A percentile compares a stretch with the other conserved stretches of the same genome.
phyloP scores from a whole-genome alignment of 2,329 filamentous ascomycete species.

The Venturia aucupariae region DNA sequence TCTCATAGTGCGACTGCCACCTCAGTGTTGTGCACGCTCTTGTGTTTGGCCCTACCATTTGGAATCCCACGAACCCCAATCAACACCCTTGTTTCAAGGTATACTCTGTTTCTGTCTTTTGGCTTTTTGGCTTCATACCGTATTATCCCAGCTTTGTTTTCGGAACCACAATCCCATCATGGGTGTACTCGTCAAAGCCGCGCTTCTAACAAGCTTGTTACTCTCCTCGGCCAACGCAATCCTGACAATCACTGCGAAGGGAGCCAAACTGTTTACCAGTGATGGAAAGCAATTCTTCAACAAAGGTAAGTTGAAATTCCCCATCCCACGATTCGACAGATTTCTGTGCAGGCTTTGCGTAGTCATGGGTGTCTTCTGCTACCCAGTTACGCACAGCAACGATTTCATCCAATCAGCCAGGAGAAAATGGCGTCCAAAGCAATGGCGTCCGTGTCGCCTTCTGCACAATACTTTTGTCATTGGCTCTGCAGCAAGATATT shows the following conservation, averaged over 20 bases:
- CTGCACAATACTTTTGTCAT: neutral
- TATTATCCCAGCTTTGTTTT: neutral
- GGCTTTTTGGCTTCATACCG: neutral
- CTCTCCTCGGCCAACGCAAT: slow-evolving; percentile 36
- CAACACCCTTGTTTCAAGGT: neutral
- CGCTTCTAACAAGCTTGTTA: slow-evolving; percentile 7
- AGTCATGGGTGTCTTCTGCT: neutral
- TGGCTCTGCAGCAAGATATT: neutral
- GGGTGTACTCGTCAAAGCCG: slow-evolving; percentile 2
- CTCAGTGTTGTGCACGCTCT: neutral
- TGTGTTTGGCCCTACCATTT: neutral
- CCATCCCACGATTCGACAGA: neutral
- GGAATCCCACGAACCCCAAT: neutral
- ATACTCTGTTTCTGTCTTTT: neutral
- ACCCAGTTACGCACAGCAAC: neutral
- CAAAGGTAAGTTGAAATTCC: slow-evolving; percentile 49
- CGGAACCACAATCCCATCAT: neutral
- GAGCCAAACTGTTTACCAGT: slow-evolving; percentile 76
- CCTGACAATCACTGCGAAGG: slow-evolving; percentile 49
- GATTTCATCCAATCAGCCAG: neutral
- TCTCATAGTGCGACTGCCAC: neutral
- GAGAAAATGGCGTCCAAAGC: no score
- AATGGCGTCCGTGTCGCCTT: no score
- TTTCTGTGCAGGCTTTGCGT: neutral
- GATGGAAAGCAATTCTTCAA: slow-evolving; percentile 76